Evolutionary conservation across 2,329 filamentous ascomycete species (phyloP).

Genomic region (Talaromyces amestolkiae): DNA sequence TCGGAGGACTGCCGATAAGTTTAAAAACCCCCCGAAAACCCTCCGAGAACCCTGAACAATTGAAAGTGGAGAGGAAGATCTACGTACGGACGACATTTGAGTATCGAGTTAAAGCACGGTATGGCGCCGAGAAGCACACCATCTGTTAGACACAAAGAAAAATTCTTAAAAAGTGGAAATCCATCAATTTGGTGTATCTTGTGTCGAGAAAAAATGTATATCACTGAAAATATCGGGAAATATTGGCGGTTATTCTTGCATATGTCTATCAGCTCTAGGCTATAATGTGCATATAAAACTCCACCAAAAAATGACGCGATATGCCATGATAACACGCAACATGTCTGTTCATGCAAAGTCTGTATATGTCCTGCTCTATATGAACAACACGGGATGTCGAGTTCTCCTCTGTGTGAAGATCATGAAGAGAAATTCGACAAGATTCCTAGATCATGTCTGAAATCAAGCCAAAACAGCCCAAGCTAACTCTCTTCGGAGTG

Average conservation of each 20-base stretch:
- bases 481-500: slow-evolving; percentile 21
- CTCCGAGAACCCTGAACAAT: not conserved
- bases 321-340: slow-evolving; percentile 5
- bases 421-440: too few species aligned
- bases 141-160: not conserved
- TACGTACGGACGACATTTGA: not conserved
- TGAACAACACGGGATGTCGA: not conserved
- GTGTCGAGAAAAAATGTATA: not conserved
- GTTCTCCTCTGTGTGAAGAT: too few species aligned
- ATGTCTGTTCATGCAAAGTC: too few species aligned
- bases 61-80: not conserved
- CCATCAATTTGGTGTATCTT: not conserved
- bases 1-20: not conserved
- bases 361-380: not conserved
- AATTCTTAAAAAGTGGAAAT: not conserved
- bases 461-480: not conserved
- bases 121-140: not conserved
- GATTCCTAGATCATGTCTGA: not conserved
- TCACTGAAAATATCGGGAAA: not conserved
- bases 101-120: not conserved
- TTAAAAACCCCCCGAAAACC: not conserved
- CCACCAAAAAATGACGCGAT: slow-evolving; percentile 3
- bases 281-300: not conserved
- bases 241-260: not conserved
- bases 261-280: not conserved